Base-by-base conservation (phyloP, 352 stramenopile genomes). In the Bremia lactucae region DNA sequence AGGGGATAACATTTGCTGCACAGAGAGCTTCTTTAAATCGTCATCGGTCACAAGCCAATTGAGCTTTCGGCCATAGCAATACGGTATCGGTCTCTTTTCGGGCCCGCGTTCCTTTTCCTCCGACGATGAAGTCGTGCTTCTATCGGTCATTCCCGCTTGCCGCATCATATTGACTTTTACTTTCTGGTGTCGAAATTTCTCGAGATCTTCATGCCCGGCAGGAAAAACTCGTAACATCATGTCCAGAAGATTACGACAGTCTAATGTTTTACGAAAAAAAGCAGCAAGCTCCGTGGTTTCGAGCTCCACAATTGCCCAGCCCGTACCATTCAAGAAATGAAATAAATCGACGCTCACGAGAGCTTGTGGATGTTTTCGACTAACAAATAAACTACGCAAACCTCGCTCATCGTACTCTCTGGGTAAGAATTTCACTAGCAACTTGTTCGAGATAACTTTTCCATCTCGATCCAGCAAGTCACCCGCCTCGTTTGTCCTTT, bases 281-380 rank as follows among this genome's bases (percentile, higher is more conserved):
- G 61, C 55, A 4, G 69, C 61, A 14, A 76, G 61, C 20, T 66
- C 64, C 1, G 52, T 35, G 10, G 70, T 74, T 34, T 60, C 52
- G 37, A 92, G 62, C 41, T 88, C 77, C 14, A 89, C 60, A 13
- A 92, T 46, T 3, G 70, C 80, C 80, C 80, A 92, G 4, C 77
- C 72, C 0, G 61, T 76, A 9, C 59, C 65, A 31, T 87, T 67
- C 9, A 84, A 49, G 38, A 92, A 84, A 24, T 79, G 71, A 47
- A 92, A 88, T 14, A 84, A 43, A 7, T 89, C 70, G 2, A 83
- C 46, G 35, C 63, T 52, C 2, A 72, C 45, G 2, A 92, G 31
- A 11, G 68, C 58, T 13, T 60, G 36, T 13, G 54, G 59, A 19
- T 66, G 53, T 23, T 62, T 60, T 18, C 62, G 51, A 36, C 43